phyloP scores from a whole-genome alignment of 192 early-diverging fungal species.

The Bifiguratus adelaidae region DNA sequence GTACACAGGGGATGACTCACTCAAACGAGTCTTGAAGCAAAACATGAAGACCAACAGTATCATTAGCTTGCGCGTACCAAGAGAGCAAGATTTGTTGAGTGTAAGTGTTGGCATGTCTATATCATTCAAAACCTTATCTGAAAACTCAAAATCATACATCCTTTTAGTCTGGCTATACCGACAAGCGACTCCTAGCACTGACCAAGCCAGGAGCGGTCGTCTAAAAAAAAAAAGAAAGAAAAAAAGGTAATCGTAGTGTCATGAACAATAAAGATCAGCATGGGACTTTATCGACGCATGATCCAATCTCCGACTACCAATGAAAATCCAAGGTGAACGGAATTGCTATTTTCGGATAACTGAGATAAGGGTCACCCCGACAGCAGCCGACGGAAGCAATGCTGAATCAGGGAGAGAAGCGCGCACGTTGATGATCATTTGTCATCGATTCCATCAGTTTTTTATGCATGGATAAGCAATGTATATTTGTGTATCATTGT shows the following conservation, averaged over 20 bases:
- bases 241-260: background rate
- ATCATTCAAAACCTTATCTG: background rate
- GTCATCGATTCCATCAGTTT: no score
- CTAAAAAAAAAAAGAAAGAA: background rate
- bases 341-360: no score
- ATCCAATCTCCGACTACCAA: background rate
- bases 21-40: constrained; percentile 20
- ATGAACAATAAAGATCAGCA: background rate
- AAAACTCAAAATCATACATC: background rate
- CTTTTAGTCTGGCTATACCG: constrained; percentile 22
- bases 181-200: constrained; percentile 19
- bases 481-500: background rate
- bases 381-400: background rate
- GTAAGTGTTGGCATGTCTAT: constrained; percentile 6
- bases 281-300: background rate
- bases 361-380: no score
- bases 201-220: constrained; percentile 10
- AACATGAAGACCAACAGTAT: constrained; percentile 14
- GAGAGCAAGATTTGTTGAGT: constrained; percentile 23
- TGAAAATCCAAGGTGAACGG: no score
- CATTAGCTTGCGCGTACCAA: constrained; percentile 19
- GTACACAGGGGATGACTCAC: constrained; percentile 22
- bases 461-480: no score
- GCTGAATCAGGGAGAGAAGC: background rate
- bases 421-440: background rate